These are phyloP conservation scores for Cucumis melo DNA, from an alignment of 306 rosid species.

Conservation along the genomic window DNA sequence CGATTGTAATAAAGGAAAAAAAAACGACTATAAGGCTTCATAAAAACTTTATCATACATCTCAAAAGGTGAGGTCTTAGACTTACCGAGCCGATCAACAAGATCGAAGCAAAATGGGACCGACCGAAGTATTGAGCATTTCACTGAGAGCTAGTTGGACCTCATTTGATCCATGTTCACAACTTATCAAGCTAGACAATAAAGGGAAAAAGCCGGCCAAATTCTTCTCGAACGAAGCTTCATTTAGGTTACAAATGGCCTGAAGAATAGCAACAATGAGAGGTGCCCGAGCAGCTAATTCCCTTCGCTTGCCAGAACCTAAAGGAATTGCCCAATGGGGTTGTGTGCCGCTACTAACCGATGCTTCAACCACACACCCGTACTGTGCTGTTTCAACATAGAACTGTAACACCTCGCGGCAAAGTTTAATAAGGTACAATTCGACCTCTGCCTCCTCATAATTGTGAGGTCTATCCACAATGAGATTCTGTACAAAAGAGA, in stretches of 20 bases:
- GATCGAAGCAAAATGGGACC: constrained; percentile 81
- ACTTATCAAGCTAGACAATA: constrained; percentile 64
- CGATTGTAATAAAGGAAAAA: background rate
- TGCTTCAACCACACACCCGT: constrained; percentile 35
- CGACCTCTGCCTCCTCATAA: constrained; percentile 54
- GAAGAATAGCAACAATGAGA: constrained; percentile 83
- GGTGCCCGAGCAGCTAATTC: constrained; percentile 89
- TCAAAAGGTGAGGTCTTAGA: constrained; percentile 21
- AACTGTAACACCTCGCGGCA: constrained; percentile 67
- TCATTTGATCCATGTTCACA: constrained; percentile 95
- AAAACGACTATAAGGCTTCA: constrained; percentile 18
- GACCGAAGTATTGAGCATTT: constrained; percentile 70
- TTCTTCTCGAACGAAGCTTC: constrained; percentile 62
- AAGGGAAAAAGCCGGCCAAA: constrained; percentile 67
- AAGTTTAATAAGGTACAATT: constrained; percentile 51
- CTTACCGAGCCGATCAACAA: constrained; percentile 32
- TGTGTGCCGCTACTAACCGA: constrained; percentile 23
- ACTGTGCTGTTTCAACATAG: constrained; percentile 52
- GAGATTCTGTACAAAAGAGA: constrained; percentile 79
- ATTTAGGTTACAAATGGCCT: constrained; percentile 62
- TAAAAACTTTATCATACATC: constrained; percentile 41
- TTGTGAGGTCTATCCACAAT: constrained; percentile 48
- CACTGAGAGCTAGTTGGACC: constrained; percentile 76
- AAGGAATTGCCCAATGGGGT: constrained; percentile 67
- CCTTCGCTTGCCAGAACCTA: constrained; percentile 75